A percentile compares a stretch with the other conserved stretches of the same genome.
phyloP scores from a whole-genome alignment of 441 rosid species.

The Kokia cookei region DNA sequence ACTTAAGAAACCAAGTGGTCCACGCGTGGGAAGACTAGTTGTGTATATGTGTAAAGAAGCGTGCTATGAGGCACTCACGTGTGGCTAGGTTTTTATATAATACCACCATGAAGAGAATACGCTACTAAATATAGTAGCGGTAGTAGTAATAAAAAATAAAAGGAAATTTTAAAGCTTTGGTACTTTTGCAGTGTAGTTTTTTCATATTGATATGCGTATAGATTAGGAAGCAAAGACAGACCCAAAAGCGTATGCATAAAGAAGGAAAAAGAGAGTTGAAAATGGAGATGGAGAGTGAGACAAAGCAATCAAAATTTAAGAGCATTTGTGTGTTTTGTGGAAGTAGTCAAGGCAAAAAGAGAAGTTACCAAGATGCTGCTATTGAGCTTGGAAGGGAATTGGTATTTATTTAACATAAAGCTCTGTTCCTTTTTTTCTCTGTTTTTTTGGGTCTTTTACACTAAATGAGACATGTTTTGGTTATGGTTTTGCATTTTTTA shows the following conservation, averaged over 20 bases:
- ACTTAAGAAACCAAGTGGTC: constrained; percentile 21
- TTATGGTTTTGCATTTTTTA: background rate
- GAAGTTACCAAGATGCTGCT: constrained; percentile 94
- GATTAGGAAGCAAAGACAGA: constrained; percentile 5
- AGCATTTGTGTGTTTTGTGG: constrained; percentile 98
- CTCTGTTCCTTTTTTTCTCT: constrained; percentile 2
- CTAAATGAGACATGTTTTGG: background rate
- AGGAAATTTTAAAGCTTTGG: constrained; percentile 3
- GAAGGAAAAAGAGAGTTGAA: background rate
- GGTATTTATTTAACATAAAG: constrained; percentile 33
- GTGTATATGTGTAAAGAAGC: constrained; percentile 44
- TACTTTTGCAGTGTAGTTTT: constrained; percentile 10
- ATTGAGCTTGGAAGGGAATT: constrained; percentile 90
- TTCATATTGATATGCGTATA: constrained; percentile 6
- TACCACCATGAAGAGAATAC: constrained; percentile 16
- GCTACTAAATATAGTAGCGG: background rate
- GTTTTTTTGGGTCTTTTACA: constrained; percentile 4
- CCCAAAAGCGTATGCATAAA: background rate
- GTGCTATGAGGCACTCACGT: constrained; percentile 62
- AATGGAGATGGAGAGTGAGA: constrained; percentile 49
- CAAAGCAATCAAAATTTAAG: constrained; percentile 62
- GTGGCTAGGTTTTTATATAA: constrained; percentile 44
- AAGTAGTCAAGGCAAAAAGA: constrained; percentile 94
- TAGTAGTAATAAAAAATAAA: constrained; percentile 18
- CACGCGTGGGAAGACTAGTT: constrained; percentile 49